Evolutionary conservation across 257 asterid species (phyloP).

Genomic region (Anisodus acutangulus): DNA sequence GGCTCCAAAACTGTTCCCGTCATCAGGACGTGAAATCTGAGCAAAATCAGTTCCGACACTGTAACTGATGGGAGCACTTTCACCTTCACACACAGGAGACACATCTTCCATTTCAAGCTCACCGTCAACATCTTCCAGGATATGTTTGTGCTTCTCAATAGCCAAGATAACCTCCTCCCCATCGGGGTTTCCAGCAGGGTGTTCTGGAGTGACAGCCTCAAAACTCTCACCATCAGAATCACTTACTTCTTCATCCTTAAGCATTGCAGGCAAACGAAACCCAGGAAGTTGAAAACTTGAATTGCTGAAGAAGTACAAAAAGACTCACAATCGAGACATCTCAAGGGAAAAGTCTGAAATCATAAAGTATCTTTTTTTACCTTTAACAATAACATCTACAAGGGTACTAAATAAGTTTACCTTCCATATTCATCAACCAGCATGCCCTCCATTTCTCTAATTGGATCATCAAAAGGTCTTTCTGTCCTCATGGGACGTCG

Average conservation of each 20-base stretch:
- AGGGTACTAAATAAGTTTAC: slow-evolving; percentile 39
- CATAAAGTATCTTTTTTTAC: background rate
- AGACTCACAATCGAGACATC: slow-evolving; percentile 25
- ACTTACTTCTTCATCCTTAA: slow-evolving; percentile 64
- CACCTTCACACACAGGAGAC: slow-evolving; percentile 66
- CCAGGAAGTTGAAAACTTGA: slow-evolving; percentile 89
- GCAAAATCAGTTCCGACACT: slow-evolving; percentile 40
- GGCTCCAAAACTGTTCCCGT: slow-evolving; percentile 41
- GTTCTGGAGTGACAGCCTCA: slow-evolving; percentile 95
- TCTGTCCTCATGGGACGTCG: slow-evolving; percentile 74
- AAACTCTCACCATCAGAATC: slow-evolving; percentile 93
- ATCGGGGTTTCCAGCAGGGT: slow-evolving; percentile 50
- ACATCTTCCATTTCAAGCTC: slow-evolving; percentile 99
- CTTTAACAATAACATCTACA: background rate
- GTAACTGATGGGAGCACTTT: slow-evolving; percentile 49
- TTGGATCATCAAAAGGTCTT: slow-evolving; percentile 87
- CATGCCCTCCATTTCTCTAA: slow-evolving; percentile 95
- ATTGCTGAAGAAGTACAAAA: slow-evolving; percentile 61
- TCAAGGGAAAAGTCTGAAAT: background rate
- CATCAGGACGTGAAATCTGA: slow-evolving; percentile 41
- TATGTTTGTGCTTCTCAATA: slow-evolving; percentile 71
- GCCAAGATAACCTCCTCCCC: slow-evolving; percentile 45
- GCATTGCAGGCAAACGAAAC: slow-evolving; percentile 84
- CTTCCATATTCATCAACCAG: slow-evolving; percentile 92
- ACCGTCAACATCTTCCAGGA: slow-evolving; percentile 90